These are phyloP conservation scores for Alloascoidea hylecoeti DNA, from an alignment of 805 yeast genomes.

Conservation along the genomic window DNA sequence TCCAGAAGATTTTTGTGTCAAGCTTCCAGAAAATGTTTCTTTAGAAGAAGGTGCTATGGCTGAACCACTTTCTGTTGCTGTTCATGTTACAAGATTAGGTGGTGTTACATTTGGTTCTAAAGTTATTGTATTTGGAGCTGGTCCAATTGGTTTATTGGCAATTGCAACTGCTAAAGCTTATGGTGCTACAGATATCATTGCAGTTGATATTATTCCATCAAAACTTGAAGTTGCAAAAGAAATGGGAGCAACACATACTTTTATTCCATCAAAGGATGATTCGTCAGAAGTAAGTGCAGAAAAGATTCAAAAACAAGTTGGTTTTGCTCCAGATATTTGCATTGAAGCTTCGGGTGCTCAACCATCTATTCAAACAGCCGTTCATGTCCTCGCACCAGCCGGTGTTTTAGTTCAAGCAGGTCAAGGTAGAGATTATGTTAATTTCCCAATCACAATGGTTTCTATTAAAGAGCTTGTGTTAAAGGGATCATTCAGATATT, in stretches of 20 bases:
- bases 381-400: slow-evolving; percentile 44
- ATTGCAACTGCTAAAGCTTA: slow-evolving; percentile 63
- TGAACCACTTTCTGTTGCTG: slow-evolving; percentile 81
- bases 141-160: slow-evolving; percentile 72
- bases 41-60: slow-evolving; percentile 80
- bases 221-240: slow-evolving; percentile 56
- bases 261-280: slow-evolving; percentile 29
- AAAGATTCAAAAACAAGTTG: slow-evolving; percentile 15
- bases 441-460: slow-evolving; percentile 62
- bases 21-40: slow-evolving; percentile 64
- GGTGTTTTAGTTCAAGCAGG: slow-evolving; percentile 80
- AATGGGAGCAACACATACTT: slow-evolving; percentile 55
- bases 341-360: slow-evolving; percentile 83
- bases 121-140: slow-evolving; percentile 78
- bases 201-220: slow-evolving; percentile 55
- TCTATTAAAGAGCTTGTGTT: slow-evolving; percentile 49
- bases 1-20: slow-evolving; percentile 75
- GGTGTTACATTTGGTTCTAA: slow-evolving; percentile 48
- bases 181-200: slow-evolving; percentile 59
- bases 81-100: slow-evolving; percentile 62
- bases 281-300: slow-evolving; percentile 23
- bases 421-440: slow-evolving; percentile 56
- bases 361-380: slow-evolving; percentile 57
- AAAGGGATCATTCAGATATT: slow-evolving; percentile 73
- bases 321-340: slow-evolving; percentile 36